Evolutionary conservation across 2,329 filamentous ascomycete genomes (phyloP), one percentile per base, ranked within the genome.

Genomic region (Ceratocystis huliohia): DNA sequence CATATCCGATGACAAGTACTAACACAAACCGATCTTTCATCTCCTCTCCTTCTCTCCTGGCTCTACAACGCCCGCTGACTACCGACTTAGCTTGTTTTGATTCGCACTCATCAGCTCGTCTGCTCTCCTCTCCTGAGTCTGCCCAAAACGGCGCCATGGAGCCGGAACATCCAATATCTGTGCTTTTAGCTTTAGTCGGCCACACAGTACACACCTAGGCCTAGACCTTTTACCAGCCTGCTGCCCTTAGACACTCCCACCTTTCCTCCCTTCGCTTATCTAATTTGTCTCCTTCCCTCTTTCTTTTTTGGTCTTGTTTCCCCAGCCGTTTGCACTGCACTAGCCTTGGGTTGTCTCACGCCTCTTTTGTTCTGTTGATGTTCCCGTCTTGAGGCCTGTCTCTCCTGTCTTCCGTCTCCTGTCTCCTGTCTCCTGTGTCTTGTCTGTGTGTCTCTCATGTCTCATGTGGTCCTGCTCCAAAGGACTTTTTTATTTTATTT

Each of bases 131-230:
- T 59, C 53, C 53, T 59, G 53, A 59, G 53, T 33, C 53, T 59
- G 53, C 15, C 13, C 28, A 33, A 59, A 59, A 59, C 53, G n/a
- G 53, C 53, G 53, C 53, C 25, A 59, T 59, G 28, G 53, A 59
- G n/a, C 53, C 53, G 53, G 25, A 59, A 59, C 28, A 17, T 30
- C 28, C 53, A 59, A 59, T 59, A 59, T 37, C 17, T 33, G 17
- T 28, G 20, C 53, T 57, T 13, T 15, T 48, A 2, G 45, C 3
- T 22, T 50, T 20, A 25, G 20, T 53, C 25, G 20, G 45, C n/a
- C 17, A 48, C 20, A 13, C 22, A 15, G 37, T 5, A 59, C 15
- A 15, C 25, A 25, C 28, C 53, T 37, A 59, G 15, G n/a, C 53
- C 10, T 41, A 41, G 37, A 13, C 10, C 3, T 41, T 41, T 41